Conservation (phyloP, 768 basidiomycete species). For the Rhizopogon vulgaris region DNA sequence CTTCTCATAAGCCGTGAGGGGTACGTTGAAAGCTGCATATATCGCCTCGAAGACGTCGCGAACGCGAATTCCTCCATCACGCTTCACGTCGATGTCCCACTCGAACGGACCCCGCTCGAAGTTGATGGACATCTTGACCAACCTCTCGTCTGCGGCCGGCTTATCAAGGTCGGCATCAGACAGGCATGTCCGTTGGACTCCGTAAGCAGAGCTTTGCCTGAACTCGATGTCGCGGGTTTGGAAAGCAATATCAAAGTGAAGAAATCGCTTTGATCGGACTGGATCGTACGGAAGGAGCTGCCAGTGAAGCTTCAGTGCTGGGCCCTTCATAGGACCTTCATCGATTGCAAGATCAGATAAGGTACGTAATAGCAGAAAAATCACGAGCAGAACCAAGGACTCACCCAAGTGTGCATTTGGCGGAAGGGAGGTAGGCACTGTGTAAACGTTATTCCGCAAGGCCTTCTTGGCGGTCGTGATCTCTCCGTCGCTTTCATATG, state of each 20-base stretch:
- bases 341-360: constrained; percentile 24
- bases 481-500: constrained; percentile 26
- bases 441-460: constrained; percentile 12
- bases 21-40: constrained; percentile 40
- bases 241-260: constrained; percentile 49
- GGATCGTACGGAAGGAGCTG: constrained; percentile 37
- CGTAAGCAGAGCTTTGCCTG: constrained; percentile 8
- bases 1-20: constrained; percentile 40
- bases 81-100: constrained; percentile 38
- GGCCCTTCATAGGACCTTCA: constrained; percentile 31
- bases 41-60: constrained; percentile 57
- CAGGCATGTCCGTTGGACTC: constrained; percentile 14
- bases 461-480: constrained; percentile 15
- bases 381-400: constrained; percentile 1
- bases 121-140: constrained; percentile 45
- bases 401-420: constrained; percentile 21
- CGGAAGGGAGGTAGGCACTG: constrained; percentile 15
- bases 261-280: constrained; percentile 26
- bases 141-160: constrained; percentile 34
- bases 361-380: constrained; percentile 12
- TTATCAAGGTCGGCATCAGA: constrained; percentile 34
- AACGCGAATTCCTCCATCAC: constrained; percentile 40
- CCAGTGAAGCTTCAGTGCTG: constrained; percentile 38
- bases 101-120: constrained; percentile 28
- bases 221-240: constrained; percentile 28